These are phyloP conservation scores for Cudoniella acicularis DNA, from an alignment of 495 filamentous ascomycete genomes.

Conservation along the genomic window DNA sequence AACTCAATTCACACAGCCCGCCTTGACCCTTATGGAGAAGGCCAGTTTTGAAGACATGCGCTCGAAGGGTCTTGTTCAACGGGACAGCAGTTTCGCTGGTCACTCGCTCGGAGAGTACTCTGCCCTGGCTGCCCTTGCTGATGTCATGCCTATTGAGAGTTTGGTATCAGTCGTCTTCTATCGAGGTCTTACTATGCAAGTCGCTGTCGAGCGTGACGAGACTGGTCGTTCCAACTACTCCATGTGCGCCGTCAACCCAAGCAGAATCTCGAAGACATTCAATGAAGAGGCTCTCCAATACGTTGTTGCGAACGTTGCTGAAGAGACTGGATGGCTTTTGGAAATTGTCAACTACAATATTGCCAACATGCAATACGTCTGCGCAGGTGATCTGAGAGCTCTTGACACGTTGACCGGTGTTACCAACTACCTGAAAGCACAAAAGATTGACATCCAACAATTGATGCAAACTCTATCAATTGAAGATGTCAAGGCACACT, in stretches of 20 bases:
- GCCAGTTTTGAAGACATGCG: slow-evolving; percentile 99
- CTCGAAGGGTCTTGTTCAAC: slow-evolving; percentile 90
- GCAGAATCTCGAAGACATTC: slow-evolving; percentile 95
- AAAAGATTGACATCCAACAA: slow-evolving; percentile 93
- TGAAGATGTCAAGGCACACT: slow-evolving; percentile 71
- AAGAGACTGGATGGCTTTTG: slow-evolving; percentile 88
- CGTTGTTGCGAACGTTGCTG: slow-evolving; percentile 87
- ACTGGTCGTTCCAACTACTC: slow-evolving; percentile 92
- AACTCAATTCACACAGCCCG: slow-evolving; percentile 97
- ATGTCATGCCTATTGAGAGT: slow-evolving; percentile 98
- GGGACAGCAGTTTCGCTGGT: slow-evolving; percentile 94
- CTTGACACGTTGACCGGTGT: slow-evolving; percentile 87
- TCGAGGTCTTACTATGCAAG: slow-evolving; percentile 98
- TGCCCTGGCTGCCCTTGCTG: slow-evolving; percentile 89
- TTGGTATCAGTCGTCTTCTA: slow-evolving; percentile 99
- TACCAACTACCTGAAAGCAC: slow-evolving; percentile 88
- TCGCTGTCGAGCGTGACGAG: slow-evolving; percentile 94
- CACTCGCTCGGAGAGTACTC: slow-evolving; percentile 99
- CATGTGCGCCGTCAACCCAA: slow-evolving; percentile 98
- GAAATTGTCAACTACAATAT: slow-evolving; percentile 99
- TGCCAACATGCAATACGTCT: slow-evolving; percentile 97
- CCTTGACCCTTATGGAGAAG: slow-evolving; percentile 98
- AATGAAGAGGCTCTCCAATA: slow-evolving; percentile 95
- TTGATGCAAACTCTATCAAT: slow-evolving; percentile 78
- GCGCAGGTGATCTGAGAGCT: slow-evolving; percentile 92